Evolutionary conservation across 202 grass and related monocot species (phyloP), one percentile per base, ranked within the genome.

Genomic region (Alloteropsis angusta): DNA sequence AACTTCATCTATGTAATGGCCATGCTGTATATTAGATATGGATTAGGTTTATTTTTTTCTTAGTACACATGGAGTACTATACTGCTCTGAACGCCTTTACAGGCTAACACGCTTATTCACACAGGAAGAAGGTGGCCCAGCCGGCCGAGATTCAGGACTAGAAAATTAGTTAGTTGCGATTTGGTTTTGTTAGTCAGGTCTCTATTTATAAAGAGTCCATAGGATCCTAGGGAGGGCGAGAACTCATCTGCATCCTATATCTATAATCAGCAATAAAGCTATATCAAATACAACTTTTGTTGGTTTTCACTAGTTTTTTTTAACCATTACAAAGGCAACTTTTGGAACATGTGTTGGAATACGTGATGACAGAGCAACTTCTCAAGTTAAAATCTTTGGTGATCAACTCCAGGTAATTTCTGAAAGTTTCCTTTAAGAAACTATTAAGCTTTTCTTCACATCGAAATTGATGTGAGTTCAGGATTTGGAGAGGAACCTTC

Each of bases 341-440:
- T 97, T 94, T 82, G 94, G 94, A 87, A 74, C 91, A 71, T 97
- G 94, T 87, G 67, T 97, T 55, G 94, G 94, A 15, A 68, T 97
- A 80, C 82, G 91, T 55, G 94, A 97, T 13, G 60, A 90, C 36
- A 61, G 47, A 66, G 94, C 94, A 79, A 97, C 91, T 83, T 92
- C 85, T 85, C 88, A 94, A 94, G 85, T 97, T 72, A 94, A 97
- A 94, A 91, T 97, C 78, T 97, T 97, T 59, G 91, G 94, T 79
- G 94, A 82, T 70, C 85, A 94, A 54, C 86, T 97, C 43, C 87
- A 94, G 86, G 86, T 88, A 84, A 75, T 55, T 45, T 65, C 43
- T 58, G 38, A 80, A 26, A 57, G 23, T 58, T 68, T 80, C 41
- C 36, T 49, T 30, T 60, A 65, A 59, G 23, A 64, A 42, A 64